These are phyloP conservation scores for Ramaria sp. DNA, from an alignment of 768 basidiomycete species.

Conservation along the genomic window DNA sequence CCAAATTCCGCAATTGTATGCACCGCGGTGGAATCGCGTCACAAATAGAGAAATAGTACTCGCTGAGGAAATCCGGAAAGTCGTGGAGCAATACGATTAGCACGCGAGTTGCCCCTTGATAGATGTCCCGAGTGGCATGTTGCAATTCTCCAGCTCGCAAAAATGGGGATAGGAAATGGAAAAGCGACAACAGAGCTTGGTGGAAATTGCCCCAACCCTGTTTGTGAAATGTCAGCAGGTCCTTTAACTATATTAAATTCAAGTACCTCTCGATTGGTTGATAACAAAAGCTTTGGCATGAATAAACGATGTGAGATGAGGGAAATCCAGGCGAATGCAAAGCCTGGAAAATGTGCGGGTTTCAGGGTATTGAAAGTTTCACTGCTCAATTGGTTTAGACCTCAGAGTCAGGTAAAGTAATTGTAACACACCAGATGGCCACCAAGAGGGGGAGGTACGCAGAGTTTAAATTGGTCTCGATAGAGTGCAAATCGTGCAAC, in stretches of 20 bases:
- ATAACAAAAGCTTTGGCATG: constrained; percentile 89
- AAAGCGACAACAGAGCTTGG: constrained; percentile 83
- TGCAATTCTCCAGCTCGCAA: constrained; percentile 74
- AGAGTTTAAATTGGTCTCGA: constrained; percentile 76
- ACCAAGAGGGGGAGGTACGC: constrained; percentile 86
- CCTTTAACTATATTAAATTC: not conserved
- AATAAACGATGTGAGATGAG: constrained; percentile 92
- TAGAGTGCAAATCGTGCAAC: constrained; percentile 79
- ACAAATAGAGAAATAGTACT: constrained; percentile 93
- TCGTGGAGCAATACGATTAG: constrained; percentile 95
- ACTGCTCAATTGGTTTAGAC: constrained; percentile 31
- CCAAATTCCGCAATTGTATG: constrained; percentile 93
- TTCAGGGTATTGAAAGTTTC: constrained; percentile 94
- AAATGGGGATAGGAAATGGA: constrained; percentile 92
- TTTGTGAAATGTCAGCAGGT: constrained; percentile 7
- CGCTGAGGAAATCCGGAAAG: constrained; percentile 96
- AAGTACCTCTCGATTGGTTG: constrained; percentile 77
- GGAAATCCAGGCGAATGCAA: constrained; percentile 97
- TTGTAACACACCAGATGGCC: constrained; percentile 61
- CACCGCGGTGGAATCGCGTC: constrained; percentile 88
- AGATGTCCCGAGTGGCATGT: constrained; percentile 73
- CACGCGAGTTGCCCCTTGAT: constrained; percentile 81
- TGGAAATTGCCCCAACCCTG: constrained; percentile 96
- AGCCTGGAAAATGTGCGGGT: constrained; percentile 93
- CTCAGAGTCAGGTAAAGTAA: constrained; percentile 2